Percentiles rank a stretch among this genome's conserved stretches.
These are phyloP conservation scores for Boechera retrofracta DNA, from an alignment of 345 rosid genomes.

Conservation along the genomic window DNA sequence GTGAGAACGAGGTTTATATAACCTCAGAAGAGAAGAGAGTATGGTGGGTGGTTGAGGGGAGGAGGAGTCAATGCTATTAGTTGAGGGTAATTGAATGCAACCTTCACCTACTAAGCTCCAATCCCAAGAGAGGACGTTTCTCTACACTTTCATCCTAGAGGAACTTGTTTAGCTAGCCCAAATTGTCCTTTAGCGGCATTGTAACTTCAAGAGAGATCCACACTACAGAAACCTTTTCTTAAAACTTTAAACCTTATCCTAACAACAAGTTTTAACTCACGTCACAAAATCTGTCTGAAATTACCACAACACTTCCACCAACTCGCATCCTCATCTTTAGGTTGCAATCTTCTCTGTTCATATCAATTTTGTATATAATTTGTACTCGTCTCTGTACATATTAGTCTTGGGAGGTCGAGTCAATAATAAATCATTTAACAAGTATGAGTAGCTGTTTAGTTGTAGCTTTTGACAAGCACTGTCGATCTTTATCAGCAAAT, in stretches of 20 bases:
- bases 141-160: background rate
- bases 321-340: too few relatives aligned
- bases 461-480: background rate
- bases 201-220: background rate
- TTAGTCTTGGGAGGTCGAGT: too few relatives aligned
- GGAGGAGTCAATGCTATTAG: conserved; percentile 16
- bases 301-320: too few relatives aligned
- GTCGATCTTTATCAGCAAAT: background rate
- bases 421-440: too few relatives aligned
- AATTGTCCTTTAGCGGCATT: background rate
- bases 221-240: background rate
- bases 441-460: background rate
- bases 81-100: conserved; percentile 15
- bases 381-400: too few relatives aligned
- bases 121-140: conserved; percentile 16
- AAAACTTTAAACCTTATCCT: background rate
- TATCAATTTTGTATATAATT: too few relatives aligned
- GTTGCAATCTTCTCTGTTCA: too few relatives aligned
- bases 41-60: conserved; percentile 5
- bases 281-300: too few relatives aligned
- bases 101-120: conserved; percentile 17
- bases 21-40: background rate
- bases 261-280: background rate
- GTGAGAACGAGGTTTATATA: conserved; percentile 15
- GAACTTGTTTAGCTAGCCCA: conserved; percentile 7